A percentile compares a stretch with the other conserved stretches of the same genome.
Conservation (phyloP, 495 filamentous ascomycete species). For the Penicillium canescens region DNA sequence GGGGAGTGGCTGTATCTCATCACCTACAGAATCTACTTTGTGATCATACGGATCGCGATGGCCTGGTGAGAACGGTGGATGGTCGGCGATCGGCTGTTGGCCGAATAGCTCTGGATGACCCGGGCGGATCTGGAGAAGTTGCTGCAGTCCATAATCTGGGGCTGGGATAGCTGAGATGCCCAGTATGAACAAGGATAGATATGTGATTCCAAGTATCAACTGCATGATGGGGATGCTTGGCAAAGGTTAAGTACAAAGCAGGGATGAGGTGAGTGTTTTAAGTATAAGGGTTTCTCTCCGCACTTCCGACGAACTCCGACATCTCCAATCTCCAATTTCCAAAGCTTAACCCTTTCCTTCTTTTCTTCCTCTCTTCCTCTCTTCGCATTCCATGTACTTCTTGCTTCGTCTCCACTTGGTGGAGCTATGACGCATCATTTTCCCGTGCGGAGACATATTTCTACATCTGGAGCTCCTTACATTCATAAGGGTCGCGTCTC, state of each 20-base stretch:
- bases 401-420: neutral
- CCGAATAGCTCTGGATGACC: neutral
- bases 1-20: conserved; percentile 60
- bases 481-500: neutral
- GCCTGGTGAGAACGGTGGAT: conserved; percentile 36
- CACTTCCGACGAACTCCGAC: too few relatives aligned
- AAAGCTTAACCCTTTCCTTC: too few relatives aligned
- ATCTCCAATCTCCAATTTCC: too few relatives aligned
- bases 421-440: conserved; percentile 2
- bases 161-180: conserved; percentile 8
- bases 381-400: too few relatives aligned
- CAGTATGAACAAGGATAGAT: neutral
- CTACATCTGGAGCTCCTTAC: neutral
- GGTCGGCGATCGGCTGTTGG: neutral
- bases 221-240: neutral
- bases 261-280: too few relatives aligned
- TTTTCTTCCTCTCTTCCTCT: too few relatives aligned
- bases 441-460: neutral
- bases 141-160: conserved; percentile 11
- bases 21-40: conserved; percentile 57
- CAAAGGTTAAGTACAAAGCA: neutral
- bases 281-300: too few relatives aligned
- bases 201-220: neutral
- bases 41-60: conserved; percentile 48
- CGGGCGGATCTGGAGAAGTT: conserved; percentile 9